Evolutionary conservation across 495 filamentous ascomycete species (phyloP).

Genomic region (Delitschia confertaspora): DNA sequence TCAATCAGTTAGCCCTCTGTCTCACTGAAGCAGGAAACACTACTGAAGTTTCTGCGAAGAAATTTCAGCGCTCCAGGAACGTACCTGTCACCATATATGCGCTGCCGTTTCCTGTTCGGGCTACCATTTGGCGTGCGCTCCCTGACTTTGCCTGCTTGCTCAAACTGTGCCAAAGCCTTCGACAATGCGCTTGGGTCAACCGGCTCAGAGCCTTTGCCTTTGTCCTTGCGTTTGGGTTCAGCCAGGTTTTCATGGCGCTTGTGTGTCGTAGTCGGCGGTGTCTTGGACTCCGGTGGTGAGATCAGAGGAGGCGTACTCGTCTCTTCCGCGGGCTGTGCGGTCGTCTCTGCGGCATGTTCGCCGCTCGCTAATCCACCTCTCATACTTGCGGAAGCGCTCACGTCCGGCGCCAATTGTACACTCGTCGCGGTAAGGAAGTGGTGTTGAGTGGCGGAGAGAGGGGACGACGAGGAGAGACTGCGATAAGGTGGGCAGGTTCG

Average conservation of each 20-base stretch:
- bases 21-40: neutral
- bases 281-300: constrained; percentile 40
- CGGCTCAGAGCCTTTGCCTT: constrained; percentile 43
- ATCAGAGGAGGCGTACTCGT: constrained; percentile 30
- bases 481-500: neutral
- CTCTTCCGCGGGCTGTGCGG: constrained; percentile 10
- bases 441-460: neutral
- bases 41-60: too few species aligned
- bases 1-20: constrained; percentile 7
- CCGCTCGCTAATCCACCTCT: too few species aligned
- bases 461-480: neutral
- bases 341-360: too few species aligned
- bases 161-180: constrained; percentile 55
- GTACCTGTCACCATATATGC: constrained; percentile 76
- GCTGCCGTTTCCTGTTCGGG: constrained; percentile 77
- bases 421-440: too few species aligned
- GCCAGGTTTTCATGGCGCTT: constrained; percentile 37
- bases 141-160: constrained; percentile 50
- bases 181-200: constrained; percentile 54
- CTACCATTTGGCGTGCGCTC: constrained; percentile 66
- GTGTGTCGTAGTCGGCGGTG: constrained; percentile 36
- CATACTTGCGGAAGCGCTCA: too few species aligned
- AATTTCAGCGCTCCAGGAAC: constrained; percentile 24
- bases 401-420: too few species aligned
- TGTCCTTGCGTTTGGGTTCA: constrained; percentile 26